phyloP scores from a whole-genome alignment of 1,284 basidiomycete genomes.

The Inonotus hispidus region DNA sequence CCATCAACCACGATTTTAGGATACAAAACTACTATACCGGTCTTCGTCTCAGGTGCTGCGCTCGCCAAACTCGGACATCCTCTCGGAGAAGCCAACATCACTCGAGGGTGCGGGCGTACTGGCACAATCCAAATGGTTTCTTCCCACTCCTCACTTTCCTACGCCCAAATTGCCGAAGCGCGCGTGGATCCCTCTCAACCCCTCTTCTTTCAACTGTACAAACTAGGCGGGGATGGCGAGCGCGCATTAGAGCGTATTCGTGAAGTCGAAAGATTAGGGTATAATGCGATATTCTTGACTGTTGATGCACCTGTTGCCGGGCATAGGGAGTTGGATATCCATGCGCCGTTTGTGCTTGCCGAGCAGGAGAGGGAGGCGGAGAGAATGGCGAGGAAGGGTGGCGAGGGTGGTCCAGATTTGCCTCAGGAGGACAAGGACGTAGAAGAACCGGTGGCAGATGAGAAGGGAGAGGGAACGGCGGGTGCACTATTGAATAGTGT shows the following conservation, averaged over 20 bases:
- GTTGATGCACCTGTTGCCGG: conserved; percentile 86
- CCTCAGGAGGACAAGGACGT: conserved; percentile 34
- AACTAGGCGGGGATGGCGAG: conserved; percentile 68
- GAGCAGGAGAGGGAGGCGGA: conserved; percentile 44
- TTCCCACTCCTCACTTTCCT: conserved; percentile 78
- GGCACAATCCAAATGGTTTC: conserved; percentile 88
- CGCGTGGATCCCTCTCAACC: conserved; percentile 54
- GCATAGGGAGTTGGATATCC: conserved; percentile 79
- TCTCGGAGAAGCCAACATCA: conserved; percentile 81
- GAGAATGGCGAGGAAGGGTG: conserved; percentile 22
- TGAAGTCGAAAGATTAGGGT: conserved; percentile 67
- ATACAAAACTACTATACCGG: conserved; percentile 63
- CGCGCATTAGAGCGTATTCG: conserved; percentile 66
- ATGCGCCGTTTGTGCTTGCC: conserved; percentile 56
- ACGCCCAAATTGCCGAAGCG: conserved; percentile 61
- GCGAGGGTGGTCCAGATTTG: conserved; percentile 41
- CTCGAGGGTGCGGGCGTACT: conserved; percentile 63
- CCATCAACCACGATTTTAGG: conserved; percentile 76
- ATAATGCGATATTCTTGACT: conserved; percentile 86
- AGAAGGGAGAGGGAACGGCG: conserved; percentile 50
- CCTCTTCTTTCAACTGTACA: conserved; percentile 86
- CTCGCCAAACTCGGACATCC: conserved; percentile 91
- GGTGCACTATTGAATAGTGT: conserved; percentile 53
- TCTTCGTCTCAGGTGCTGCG: conserved; percentile 86
- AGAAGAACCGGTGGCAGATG: conserved; percentile 32